Evolutionary conservation across 108 stramenopile species (phyloP).

Genomic region (Ochromonas danica): DNA sequence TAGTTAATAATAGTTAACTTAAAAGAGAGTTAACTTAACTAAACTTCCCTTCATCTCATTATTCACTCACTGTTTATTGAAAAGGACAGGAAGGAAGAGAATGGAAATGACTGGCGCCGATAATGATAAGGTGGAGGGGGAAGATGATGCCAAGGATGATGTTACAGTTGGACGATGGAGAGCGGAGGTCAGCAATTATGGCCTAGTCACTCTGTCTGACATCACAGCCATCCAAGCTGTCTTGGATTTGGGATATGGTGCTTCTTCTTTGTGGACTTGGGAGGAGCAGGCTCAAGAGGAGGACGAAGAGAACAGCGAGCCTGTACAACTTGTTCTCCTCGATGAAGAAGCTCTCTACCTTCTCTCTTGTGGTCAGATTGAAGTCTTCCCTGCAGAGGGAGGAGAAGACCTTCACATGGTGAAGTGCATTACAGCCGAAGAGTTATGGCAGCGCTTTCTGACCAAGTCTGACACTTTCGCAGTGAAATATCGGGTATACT

Average conservation of each 20-base stretch:
- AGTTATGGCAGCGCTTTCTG: not conserved
- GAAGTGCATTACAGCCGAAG: not conserved
- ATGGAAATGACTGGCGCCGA: not conserved
- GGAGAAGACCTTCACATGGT: not conserved
- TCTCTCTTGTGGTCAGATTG: no score
- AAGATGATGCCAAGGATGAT: no score
- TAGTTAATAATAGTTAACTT: no score
- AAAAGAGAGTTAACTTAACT: no score
- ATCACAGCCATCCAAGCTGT: no score
- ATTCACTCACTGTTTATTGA: no score
- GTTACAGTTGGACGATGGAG: no score
- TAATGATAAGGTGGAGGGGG: no score
- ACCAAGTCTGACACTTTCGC: not conserved
- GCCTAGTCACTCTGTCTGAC: no score
- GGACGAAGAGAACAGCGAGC: not conserved
- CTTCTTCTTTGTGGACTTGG: not conserved
- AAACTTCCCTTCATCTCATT: no score
- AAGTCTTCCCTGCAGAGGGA: not conserved
- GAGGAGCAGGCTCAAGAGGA: not conserved
- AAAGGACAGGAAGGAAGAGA: not conserved
- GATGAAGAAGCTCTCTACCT: slow-evolving; percentile 28
- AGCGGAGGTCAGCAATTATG: no score
- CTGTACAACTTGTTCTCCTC: not conserved
- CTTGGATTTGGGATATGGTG: not conserved
- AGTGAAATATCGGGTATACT: slow-evolving; percentile 1